phyloP scores from a whole-genome alignment of 2,329 filamentous ascomycete genomes.

The Colletotrichum eleusines region DNA sequence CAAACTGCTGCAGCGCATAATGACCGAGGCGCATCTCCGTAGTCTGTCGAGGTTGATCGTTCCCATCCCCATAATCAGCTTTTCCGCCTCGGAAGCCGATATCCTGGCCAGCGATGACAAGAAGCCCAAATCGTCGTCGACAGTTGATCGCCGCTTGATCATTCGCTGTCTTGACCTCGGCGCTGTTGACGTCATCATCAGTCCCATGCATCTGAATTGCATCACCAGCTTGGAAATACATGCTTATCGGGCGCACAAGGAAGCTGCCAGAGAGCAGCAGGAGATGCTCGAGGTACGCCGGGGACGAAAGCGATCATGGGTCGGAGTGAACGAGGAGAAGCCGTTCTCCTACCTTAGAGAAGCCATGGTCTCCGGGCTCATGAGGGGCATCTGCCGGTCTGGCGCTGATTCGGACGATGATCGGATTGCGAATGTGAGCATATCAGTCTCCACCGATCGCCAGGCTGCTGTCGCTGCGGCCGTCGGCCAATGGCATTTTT shows the following conservation, averaged over 20 bases:
- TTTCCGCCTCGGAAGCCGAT: slow-evolving; percentile 48
- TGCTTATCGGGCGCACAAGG: slow-evolving; percentile 84
- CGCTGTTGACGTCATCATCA: slow-evolving; percentile 86
- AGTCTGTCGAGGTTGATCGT: slow-evolving; percentile 69
- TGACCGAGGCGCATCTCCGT: slow-evolving; percentile 68
- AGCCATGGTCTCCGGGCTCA: slow-evolving; percentile 91
- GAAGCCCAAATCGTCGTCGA: slow-evolving; percentile 30
- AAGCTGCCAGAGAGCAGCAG: slow-evolving; percentile 79
- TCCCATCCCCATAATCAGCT: slow-evolving; percentile 66
- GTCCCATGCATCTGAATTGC: slow-evolving; percentile 79
- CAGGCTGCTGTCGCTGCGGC: slow-evolving; percentile 74
- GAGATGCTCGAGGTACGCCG: slow-evolving; percentile 78
- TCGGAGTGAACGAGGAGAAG: slow-evolving; percentile 85
- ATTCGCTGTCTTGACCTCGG: slow-evolving; percentile 86
- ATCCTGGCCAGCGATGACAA: slow-evolving; percentile 44
- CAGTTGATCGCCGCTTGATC: slow-evolving; percentile 62
- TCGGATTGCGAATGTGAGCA: slow-evolving; percentile 72
- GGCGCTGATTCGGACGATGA: slow-evolving; percentile 71
- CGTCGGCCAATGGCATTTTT: slow-evolving; percentile 87
- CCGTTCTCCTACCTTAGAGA: slow-evolving; percentile 91
- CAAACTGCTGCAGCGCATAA: slow-evolving; percentile 66
- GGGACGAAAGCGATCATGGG: slow-evolving; percentile 89
- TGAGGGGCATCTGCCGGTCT: slow-evolving; percentile 87
- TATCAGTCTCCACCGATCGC: slow-evolving; percentile 76
- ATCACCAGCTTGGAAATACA: slow-evolving; percentile 83